Base-by-base conservation (phyloP, 2,329 filamentous ascomycete species). In the Reticulascus tulasneorum region DNA sequence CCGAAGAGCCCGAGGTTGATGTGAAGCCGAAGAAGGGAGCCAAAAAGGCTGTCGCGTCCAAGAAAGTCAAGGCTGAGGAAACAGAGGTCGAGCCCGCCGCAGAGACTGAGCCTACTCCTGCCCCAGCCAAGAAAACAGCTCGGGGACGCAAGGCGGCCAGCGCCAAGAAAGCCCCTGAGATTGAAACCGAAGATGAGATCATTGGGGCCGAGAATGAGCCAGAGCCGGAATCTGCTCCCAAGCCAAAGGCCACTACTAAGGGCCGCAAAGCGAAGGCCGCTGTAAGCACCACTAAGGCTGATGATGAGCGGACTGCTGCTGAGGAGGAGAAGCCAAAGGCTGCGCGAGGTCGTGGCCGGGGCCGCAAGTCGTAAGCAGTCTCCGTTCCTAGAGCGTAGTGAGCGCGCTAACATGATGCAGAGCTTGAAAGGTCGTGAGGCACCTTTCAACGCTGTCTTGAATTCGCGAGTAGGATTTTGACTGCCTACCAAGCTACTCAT, bases 1-100 rank as follows among this genome's bases (percentile, higher is more conserved):
- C 45, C 11, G 33, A 41, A 26, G 49, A 48, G 5, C 47, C 48
- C 9, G 40, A 44, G 33, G 44, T 38, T 23, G 51, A 50, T 9
- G 43, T 45, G 3, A 35, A 47, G 19, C 31, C 24, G 5, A 42
- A 39, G 35, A 31, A 31, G 10, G 36, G 26, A 5, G 36, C 40
- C 21, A 40, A 30, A 26, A 37, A 42, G 21, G 17, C 31, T 11
- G 29, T 28, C 13, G 33, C 37, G 6, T 13, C 29, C 13, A 39
- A 40, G 30, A 44, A 37, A 27, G 29, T 15, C n/a, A 38, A 44
- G 31, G 29, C 16, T 6, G 37, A 42, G 11, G 45, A 43, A 13
- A 44, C 37, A 23, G 42, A 47, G 24, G 33, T 46, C 32, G 50
- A 54, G 36, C 6, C 17, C 7, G n/a, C 23, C 10, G 23, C 28